phyloP scores from a whole-genome alignment of 2,329 filamentous ascomycete species.

The Dothistroma pini region DNA sequence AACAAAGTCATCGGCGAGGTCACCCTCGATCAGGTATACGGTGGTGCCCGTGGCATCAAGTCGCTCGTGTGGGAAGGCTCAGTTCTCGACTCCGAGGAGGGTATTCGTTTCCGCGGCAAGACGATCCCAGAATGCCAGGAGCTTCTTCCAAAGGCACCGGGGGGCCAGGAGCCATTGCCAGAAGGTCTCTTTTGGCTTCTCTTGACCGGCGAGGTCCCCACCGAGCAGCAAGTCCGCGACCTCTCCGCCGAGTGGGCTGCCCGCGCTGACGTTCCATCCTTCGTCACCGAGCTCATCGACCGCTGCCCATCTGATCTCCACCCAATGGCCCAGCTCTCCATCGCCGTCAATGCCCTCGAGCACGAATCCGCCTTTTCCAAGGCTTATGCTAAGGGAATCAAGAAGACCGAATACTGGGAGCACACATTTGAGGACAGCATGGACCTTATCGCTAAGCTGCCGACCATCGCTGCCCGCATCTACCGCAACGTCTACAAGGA shows the following conservation, averaged over 20 bases:
- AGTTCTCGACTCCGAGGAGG: conserved; percentile 96
- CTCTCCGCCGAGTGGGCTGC: conserved; percentile 99
- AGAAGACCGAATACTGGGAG: conserved; percentile 99
- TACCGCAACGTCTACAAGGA: conserved; percentile 99
- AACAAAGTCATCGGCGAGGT: conserved; percentile 96
- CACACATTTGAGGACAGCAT: conserved; percentile 99
- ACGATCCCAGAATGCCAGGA: conserved; percentile 99
- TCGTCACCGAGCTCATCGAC: conserved; percentile 99
- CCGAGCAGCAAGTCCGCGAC: conserved; percentile 96
- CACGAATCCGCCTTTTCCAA: conserved; percentile 97
- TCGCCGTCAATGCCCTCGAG: conserved; percentile 97
- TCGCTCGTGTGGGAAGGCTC: conserved; percentile 98
- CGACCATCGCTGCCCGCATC: conserved; percentile 95
- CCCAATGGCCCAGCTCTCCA: conserved; percentile 99
- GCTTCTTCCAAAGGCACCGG: conserved; percentile 92
- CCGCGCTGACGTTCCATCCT: conserved; percentile 94
- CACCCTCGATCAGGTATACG: conserved; percentile 98
- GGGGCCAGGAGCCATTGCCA: conserved; percentile 93
- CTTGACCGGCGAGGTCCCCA: conserved; percentile 94
- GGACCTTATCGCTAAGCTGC: conserved; percentile 99
- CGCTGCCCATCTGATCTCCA: conserved; percentile 98
- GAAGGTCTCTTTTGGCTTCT: conserved; percentile 99
- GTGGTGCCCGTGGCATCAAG: conserved; percentile 98
- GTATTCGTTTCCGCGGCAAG: conserved; percentile 98
- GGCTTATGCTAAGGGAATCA: conserved; percentile 97